These are phyloP conservation scores for Suhomyces bokatorum DNA, from an alignment of 1,139 yeast genomes.

Conservation along the genomic window DNA sequence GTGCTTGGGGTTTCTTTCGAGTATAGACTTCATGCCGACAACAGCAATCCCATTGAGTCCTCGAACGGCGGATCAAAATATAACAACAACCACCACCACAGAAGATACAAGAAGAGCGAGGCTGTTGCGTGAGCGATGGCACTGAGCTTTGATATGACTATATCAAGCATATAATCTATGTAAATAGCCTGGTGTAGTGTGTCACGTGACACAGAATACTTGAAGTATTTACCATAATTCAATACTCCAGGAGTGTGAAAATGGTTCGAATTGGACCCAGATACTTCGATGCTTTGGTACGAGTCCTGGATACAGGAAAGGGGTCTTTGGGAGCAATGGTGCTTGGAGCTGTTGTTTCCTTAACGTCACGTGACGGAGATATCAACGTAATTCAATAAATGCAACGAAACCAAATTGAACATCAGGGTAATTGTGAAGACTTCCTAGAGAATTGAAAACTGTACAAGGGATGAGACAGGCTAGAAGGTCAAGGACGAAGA, in stretches of 20 bases:
- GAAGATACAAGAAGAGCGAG: conserved; percentile 11
- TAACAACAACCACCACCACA: conserved; percentile 13
- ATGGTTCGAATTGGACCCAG: too few species aligned
- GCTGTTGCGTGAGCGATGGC: neutral
- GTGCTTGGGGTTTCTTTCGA: conserved; percentile 49
- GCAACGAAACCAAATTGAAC: too few species aligned
- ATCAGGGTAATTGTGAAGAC: too few species aligned
- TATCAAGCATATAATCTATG: neutral
- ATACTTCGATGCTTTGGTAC: too few species aligned
- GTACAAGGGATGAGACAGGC: too few species aligned
- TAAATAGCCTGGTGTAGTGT: neutral
- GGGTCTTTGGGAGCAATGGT: neutral
- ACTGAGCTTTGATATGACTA: neutral
- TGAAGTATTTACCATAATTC: too few species aligned
- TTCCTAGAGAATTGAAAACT: too few species aligned
- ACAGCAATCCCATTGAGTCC: conserved; percentile 21
- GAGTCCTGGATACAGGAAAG: too few species aligned
- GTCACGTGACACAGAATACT: neutral
- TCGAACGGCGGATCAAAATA: conserved; percentile 11
- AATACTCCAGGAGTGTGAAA: too few species aligned
- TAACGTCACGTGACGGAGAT: too few species aligned
- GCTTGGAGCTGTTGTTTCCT: neutral
- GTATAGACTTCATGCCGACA: conserved; percentile 47
- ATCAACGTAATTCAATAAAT: too few species aligned
- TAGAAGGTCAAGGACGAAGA: too few species aligned